Evolutionary conservation across 306 rosid genomes (phyloP).

Genomic region (Sophora flavescens): DNA sequence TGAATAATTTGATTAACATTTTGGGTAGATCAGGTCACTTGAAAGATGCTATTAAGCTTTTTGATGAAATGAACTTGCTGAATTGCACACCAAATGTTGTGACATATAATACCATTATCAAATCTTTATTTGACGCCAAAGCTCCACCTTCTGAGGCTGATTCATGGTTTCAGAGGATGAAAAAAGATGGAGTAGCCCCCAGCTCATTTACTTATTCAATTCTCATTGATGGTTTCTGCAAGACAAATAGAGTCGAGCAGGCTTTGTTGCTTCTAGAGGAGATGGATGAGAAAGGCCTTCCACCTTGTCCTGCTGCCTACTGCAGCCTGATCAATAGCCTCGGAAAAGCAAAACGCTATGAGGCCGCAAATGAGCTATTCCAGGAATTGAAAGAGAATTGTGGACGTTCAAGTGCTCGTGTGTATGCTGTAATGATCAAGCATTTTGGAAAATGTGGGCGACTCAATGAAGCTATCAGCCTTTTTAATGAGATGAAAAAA

Average conservation of each 20-base stretch:
- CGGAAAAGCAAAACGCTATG: constrained; percentile 89
- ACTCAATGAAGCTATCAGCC: constrained; percentile 71
- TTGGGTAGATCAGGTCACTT: constrained; percentile 74
- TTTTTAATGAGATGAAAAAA: constrained; percentile 81
- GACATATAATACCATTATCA: constrained; percentile 80
- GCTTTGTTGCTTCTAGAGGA: constrained; percentile 95
- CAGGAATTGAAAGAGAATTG: constrained; percentile 91
- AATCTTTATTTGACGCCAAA: constrained; percentile 75
- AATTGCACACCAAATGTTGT: constrained; percentile 78
- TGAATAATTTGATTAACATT: constrained; percentile 87
- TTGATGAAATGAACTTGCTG: constrained; percentile 69
- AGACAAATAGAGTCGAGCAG: constrained; percentile 86
- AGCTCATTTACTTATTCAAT: constrained; percentile 92
- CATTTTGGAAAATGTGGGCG: constrained; percentile 91
- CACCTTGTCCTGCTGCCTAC: constrained; percentile 96
- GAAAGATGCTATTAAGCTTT: constrained; percentile 68
- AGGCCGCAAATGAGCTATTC: constrained; percentile 91
- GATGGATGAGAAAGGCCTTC: constrained; percentile 96
- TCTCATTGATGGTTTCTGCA: constrained; percentile 91
- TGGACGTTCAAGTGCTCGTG: constrained; percentile 87
- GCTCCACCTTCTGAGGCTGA: constrained; percentile 72
- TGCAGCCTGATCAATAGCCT: constrained; percentile 95
- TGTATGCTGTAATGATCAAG: constrained; percentile 96
- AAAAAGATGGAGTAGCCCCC: constrained; percentile 69
- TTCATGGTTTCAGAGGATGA: constrained; percentile 90